Conservation (phyloP, 148 eudicot genomes). For the Vaccinium macrocarpon region DNA sequence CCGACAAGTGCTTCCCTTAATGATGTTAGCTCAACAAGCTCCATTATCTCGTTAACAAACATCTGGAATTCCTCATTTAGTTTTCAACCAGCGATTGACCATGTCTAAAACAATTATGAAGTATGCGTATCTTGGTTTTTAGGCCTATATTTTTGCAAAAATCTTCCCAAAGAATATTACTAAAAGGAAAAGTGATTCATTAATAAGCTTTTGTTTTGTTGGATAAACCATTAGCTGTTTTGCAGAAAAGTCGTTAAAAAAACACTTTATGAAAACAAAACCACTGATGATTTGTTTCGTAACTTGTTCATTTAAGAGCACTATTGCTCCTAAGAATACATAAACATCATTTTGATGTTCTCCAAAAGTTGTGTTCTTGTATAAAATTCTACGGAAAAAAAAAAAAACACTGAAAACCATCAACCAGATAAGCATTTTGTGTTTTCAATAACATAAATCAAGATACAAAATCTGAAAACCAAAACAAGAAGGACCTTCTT, state of each 20-base stretch:
- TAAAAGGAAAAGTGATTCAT: not conserved
- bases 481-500: not conserved
- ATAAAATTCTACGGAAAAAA: too few species aligned
- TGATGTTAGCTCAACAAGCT: constrained; percentile 57
- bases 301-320: too few species aligned
- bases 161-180: not conserved
- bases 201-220: not conserved
- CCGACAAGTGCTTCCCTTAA: constrained; percentile 62
- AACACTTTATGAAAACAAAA: too few species aligned
- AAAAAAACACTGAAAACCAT: too few species aligned
- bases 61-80: constrained; percentile 31
- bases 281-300: too few species aligned
- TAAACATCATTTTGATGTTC: too few species aligned
- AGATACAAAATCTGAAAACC: not conserved
- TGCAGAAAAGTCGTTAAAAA: too few species aligned
- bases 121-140: not conserved
- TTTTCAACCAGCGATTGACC: not conserved
- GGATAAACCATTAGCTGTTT: too few species aligned
- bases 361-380: too few species aligned
- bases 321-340: too few species aligned
- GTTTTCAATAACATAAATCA: not conserved
- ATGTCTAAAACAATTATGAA: not conserved
- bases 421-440: not conserved
- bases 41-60: constrained; percentile 72
- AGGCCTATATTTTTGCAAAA: not conserved